These are phyloP conservation scores for Helianthus annuus DNA, from an alignment of 129 eudicot genomes.

Conservation along the genomic window HanXRQr2.0-SUNRISE NC_035443.2:7812153-7812652, in stretches of 20 bases:
- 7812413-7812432: constrained; percentile 14
- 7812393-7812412: constrained; percentile 11
- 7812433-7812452: constrained; percentile 10
- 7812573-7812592: constrained; percentile 10
- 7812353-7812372: constrained; percentile 1
- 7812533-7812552: constrained; percentile 3
- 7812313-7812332: not conserved
- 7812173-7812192: too few relatives aligned
- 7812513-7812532: not conserved
- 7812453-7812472: not conserved
- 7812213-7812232: too few relatives aligned
- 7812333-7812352: constrained; percentile 21
- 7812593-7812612: not conserved
- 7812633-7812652: constrained; percentile 3
- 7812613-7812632: not conserved
- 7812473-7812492: constrained; percentile 1
- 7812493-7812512: not conserved
- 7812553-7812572: not conserved
- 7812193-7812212: too few relatives aligned
- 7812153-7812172: too few relatives aligned
- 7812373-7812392: constrained; percentile 17
- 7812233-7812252: too few relatives aligned
- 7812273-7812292: too few relatives aligned
- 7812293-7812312: too few relatives aligned
- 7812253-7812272: too few relatives aligned